Evolutionary conservation across 2,329 filamentous ascomycete species (phyloP).

Genomic region (Myriangium duriaei): DNA sequence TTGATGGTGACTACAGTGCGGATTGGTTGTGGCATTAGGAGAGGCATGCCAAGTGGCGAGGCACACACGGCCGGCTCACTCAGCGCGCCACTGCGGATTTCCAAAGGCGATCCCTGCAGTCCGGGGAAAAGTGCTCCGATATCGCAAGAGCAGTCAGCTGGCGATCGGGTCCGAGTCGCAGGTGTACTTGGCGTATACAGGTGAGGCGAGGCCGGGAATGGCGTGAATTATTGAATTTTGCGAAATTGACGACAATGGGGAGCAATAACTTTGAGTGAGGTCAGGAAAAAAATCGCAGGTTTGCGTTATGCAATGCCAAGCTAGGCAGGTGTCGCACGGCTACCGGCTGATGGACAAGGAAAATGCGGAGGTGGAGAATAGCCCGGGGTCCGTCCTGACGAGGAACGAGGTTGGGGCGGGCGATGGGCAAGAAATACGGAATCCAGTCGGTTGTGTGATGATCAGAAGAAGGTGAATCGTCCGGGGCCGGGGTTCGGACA

Average conservation of each 20-base stretch:
- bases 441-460: no score
- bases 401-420: not conserved
- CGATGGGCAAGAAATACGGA: not conserved
- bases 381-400: not conserved
- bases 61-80: not conserved
- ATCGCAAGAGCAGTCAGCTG: not conserved
- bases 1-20: slow-evolving; percentile 94
- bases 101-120: not conserved
- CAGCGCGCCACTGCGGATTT: not conserved
- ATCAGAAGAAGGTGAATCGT: no score
- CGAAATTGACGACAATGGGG: not conserved
- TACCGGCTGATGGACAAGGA: no score
- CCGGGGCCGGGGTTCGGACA: not conserved
- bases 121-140: not conserved
- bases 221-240: no score
- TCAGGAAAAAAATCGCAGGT: not conserved
- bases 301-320: slow-evolving; percentile 10
- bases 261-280: not conserved
- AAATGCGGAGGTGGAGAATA: no score
- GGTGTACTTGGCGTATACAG: no score
- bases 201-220: no score
- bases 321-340: not conserved
- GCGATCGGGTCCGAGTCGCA: no score
- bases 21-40: slow-evolving; percentile 20
- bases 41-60: slow-evolving; percentile 11